A percentile compares a stretch with the other conserved stretches of the same genome.
These are phyloP conservation scores for Neonectria faginata DNA, from an alignment of 2,329 filamentous ascomycete genomes.

Conservation along the genomic window DNA sequence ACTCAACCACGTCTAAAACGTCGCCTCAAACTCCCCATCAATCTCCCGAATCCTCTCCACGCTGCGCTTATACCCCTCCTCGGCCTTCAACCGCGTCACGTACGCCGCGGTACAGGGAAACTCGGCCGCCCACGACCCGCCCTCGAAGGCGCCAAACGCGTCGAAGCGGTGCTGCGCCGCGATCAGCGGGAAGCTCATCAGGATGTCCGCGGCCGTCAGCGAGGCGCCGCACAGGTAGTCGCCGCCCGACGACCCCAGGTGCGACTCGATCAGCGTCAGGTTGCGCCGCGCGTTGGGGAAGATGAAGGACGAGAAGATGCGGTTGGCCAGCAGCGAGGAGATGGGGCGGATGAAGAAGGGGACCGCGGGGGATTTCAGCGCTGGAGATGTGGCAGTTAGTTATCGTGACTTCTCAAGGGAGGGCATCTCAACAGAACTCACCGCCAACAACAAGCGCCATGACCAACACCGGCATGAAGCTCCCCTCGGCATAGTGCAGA, in stretches of 20 bases:
- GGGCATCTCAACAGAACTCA: constrained; percentile 38
- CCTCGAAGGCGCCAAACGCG: constrained; percentile 56
- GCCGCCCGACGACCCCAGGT: constrained; percentile 59
- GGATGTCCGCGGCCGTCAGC: constrained; percentile 65
- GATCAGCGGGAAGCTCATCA: constrained; percentile 66
- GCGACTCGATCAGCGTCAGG: constrained; percentile 62
- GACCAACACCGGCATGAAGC: constrained; percentile 78
- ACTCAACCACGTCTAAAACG: background rate
- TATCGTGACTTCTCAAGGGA: too few relatives aligned
- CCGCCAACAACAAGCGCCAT: constrained; percentile 69
- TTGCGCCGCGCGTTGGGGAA: constrained; percentile 62
- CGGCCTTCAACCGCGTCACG: constrained; percentile 56
- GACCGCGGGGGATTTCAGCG: constrained; percentile 58
- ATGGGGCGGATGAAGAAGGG: constrained; percentile 67
- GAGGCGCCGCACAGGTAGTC: constrained; percentile 62
- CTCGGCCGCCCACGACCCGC: constrained; percentile 52
- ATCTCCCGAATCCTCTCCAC: constrained; percentile 62
- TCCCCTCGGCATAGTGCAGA: constrained; percentile 89
- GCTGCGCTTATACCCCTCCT: constrained; percentile 62
- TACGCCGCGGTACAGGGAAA: constrained; percentile 62
- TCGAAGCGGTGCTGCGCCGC: constrained; percentile 55
- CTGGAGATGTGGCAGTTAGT: constrained; percentile 39
- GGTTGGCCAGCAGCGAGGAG: constrained; percentile 58
- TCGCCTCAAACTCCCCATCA: constrained; percentile 53
- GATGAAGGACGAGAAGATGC: constrained; percentile 55